Conservation (phyloP, 495 filamentous ascomycete species). For the Trichocladium uniseriatum region DNA sequence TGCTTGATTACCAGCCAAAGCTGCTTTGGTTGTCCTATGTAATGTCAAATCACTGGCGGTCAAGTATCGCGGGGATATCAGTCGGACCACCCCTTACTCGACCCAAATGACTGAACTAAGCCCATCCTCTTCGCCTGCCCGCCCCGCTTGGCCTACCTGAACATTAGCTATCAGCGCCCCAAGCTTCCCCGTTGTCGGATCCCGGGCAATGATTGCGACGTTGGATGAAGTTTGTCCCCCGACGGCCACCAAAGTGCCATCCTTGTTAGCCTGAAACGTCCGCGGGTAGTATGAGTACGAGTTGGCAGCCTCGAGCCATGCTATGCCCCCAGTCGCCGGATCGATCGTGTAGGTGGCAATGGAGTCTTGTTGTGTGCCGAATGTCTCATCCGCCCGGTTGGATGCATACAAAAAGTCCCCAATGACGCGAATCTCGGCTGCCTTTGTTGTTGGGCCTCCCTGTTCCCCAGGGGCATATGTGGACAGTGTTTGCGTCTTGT, state of each 20-base stretch:
- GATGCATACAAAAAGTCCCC: constrained; percentile 36
- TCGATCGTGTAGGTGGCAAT: constrained; percentile 31
- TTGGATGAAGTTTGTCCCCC: constrained; percentile 53
- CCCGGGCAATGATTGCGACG: constrained; percentile 51
- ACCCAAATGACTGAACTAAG: constrained; percentile 38
- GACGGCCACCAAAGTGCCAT: constrained; percentile 52
- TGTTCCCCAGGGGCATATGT: constrained; percentile 28
- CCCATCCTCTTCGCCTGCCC: constrained; percentile 37
- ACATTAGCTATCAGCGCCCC: constrained; percentile 39
- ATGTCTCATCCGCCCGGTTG: constrained; percentile 38
- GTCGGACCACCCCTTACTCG: constrained; percentile 30
- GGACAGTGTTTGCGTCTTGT: constrained; percentile 29
- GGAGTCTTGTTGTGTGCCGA: constrained; percentile 33
- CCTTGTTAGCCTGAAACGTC: constrained; percentile 54
- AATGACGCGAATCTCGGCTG: constrained; percentile 34
- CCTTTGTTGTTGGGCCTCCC: constrained; percentile 32
- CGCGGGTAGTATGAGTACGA: constrained; percentile 41
- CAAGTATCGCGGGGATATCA: no score
- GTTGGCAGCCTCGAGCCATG: constrained; percentile 32
- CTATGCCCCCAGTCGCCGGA: constrained; percentile 25
- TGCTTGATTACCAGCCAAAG: no score
- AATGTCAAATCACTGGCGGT: no score
- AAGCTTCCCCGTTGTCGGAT: constrained; percentile 46
- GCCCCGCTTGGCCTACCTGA: constrained; percentile 32
- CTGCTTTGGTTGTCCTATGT: no score